Conservation (phyloP, 139 green algal genomes). For the Picochlorum costavermella region DNA sequence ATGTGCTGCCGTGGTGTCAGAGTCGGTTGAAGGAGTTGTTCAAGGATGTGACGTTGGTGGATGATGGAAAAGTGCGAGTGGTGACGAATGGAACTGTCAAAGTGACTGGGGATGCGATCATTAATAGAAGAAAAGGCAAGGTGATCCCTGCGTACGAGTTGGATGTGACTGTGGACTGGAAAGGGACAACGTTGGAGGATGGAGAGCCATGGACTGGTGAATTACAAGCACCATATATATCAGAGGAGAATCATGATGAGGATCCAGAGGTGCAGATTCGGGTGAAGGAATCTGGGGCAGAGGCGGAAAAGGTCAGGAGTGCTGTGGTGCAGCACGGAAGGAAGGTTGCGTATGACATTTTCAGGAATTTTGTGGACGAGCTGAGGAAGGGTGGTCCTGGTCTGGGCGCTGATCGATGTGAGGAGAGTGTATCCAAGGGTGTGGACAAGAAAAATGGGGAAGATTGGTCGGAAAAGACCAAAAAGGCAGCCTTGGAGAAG, state of each 20-base stretch:
- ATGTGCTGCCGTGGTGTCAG: constrained; percentile 60
- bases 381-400: constrained; percentile 42
- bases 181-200: constrained; percentile 21
- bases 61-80: not conserved
- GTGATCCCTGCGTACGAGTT: constrained; percentile 81
- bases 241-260: constrained; percentile 84
- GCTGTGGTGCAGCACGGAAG: constrained; percentile 33
- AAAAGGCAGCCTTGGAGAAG: constrained; percentile 8
- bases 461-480: not conserved
- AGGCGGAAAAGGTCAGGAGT: constrained; percentile 23
- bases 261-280: constrained; percentile 63
- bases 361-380: constrained; percentile 58
- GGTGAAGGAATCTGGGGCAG: not conserved
- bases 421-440: not conserved
- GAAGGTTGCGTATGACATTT: constrained; percentile 33
- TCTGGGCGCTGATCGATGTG: not conserved
- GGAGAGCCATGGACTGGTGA: constrained; percentile 15
- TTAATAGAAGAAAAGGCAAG: constrained; percentile 87
- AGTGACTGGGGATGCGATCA: constrained; percentile 47
- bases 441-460: constrained; percentile 1
- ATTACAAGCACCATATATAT: constrained; percentile 50
- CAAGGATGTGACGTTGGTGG: constrained; percentile 18
- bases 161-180: constrained; percentile 53
- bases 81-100: constrained; percentile 12
- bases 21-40: constrained; percentile 54